These are phyloP conservation scores for Acacia crassicarpa DNA, from an alignment of 306 rosid genomes.

Conservation along the genomic window DNA sequence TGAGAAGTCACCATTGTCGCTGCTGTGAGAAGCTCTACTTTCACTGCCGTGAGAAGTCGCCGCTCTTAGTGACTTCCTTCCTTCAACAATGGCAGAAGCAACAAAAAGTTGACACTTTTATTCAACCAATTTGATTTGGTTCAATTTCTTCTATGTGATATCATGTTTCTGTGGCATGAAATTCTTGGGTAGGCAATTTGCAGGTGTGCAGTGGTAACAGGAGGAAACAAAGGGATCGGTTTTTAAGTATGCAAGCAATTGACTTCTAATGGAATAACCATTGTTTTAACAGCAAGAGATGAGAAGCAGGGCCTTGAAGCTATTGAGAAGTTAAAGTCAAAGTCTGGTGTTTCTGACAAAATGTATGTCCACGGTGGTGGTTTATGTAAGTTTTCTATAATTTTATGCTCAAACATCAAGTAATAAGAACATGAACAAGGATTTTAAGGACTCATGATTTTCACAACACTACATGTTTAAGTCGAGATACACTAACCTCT, in stretches of 20 bases:
- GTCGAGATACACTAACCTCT: too few species aligned
- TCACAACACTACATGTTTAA: too few species aligned
- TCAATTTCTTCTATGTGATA: neutral
- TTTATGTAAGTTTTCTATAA: too few species aligned
- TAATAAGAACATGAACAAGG: too few species aligned
- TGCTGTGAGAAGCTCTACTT: too few species aligned
- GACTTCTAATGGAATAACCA: constrained; percentile 31
- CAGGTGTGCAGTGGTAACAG: constrained; percentile 26
- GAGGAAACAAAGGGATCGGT: constrained; percentile 44
- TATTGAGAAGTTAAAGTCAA: constrained; percentile 22
- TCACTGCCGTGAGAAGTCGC: too few species aligned
- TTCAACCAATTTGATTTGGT: neutral
- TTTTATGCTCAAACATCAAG: too few species aligned
- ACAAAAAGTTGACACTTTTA: neutral
- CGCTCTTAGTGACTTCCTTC: too few species aligned
- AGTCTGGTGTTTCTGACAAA: neutral
- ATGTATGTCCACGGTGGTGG: neutral
- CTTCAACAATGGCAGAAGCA: neutral
- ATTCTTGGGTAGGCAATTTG: neutral
- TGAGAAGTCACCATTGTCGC: too few species aligned
- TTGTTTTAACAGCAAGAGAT: constrained; percentile 44
- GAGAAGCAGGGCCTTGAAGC: constrained; percentile 42
- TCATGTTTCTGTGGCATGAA: neutral
- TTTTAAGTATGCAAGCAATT: constrained; percentile 32
- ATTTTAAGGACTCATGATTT: too few species aligned